Evolutionary conservation across 371 early-diverging fungal genomes (phyloP).

Genomic region (Apophysomyces variabilis): DNA sequence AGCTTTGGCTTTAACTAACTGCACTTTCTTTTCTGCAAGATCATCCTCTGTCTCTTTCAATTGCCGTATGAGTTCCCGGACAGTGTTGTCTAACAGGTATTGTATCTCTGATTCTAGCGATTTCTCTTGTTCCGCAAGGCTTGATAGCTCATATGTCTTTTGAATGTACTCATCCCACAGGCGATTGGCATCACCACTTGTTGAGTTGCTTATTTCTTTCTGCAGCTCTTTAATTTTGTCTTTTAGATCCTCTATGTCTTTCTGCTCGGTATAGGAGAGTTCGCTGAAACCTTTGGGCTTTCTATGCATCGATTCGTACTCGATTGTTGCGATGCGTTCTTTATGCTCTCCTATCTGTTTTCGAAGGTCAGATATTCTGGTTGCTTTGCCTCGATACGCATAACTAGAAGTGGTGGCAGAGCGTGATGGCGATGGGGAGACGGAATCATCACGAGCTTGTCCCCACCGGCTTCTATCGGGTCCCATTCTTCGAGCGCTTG

Average conservation of each 20-base stretch:
- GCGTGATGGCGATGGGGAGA: slow-evolving; percentile 28
- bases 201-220: slow-evolving; percentile 29
- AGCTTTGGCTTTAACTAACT: slow-evolving; percentile 40
- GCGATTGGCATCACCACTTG: slow-evolving; percentile 35
- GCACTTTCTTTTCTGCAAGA: slow-evolving; percentile 55
- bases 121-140: slow-evolving; percentile 57
- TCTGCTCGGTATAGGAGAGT: slow-evolving; percentile 21
- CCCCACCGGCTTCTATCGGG: slow-evolving; percentile 54
- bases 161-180: slow-evolving; percentile 46
- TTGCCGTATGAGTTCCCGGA: slow-evolving; percentile 48
- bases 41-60: slow-evolving; percentile 59
- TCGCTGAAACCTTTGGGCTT: slow-evolving; percentile 34
- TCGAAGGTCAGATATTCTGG: slow-evolving; percentile 58
- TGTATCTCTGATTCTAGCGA: slow-evolving; percentile 56
- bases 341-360: slow-evolving; percentile 61
- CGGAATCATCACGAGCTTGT: slow-evolving; percentile 28
- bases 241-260: slow-evolving; percentile 27
- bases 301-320: slow-evolving; percentile 29
- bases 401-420: slow-evolving; percentile 33
- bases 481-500: slow-evolving; percentile 63
- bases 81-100: slow-evolving; percentile 43
- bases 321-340: slow-evolving; percentile 31
- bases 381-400: slow-evolving; percentile 53
- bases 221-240: slow-evolving; percentile 27
- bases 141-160: slow-evolving; percentile 49